phyloP scores from a whole-genome alignment of 2,329 filamentous ascomycete genomes.

The Penicillium sp. region DNA sequence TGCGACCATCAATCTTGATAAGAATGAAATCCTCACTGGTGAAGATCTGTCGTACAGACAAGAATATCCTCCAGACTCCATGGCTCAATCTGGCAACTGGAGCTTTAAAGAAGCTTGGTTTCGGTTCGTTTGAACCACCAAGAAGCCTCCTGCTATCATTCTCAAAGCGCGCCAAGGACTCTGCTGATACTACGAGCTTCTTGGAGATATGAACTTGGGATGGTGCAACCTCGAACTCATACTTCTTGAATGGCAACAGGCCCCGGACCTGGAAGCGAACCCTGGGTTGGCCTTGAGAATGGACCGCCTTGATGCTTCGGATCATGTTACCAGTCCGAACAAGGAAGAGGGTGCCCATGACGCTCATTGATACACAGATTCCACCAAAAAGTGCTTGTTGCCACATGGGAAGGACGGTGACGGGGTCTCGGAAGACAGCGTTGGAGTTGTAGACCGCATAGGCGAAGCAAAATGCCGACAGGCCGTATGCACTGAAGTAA shows the following conservation, averaged over 20 bases:
- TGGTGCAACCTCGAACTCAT: slow-evolving; percentile 35
- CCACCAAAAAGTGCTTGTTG: slow-evolving; percentile 59
- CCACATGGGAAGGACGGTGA: slow-evolving; percentile 57
- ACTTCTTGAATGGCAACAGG: slow-evolving; percentile 41
- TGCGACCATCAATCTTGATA: slow-evolving; percentile 38
- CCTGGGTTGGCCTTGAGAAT: slow-evolving; percentile 30
- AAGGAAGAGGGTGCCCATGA: slow-evolving; percentile 62
- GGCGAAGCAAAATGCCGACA: slow-evolving; percentile 55
- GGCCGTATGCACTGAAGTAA: slow-evolving; percentile 60
- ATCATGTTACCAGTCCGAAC: slow-evolving; percentile 61
- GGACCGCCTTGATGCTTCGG: slow-evolving; percentile 57
- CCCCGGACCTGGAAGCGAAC: slow-evolving; percentile 40
- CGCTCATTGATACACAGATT: slow-evolving; percentile 61
- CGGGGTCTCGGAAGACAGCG: slow-evolving; percentile 51
- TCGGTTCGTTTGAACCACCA: slow-evolving; percentile 12
- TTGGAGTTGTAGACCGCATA: slow-evolving; percentile 57
- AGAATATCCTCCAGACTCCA: slow-evolving; percentile 34
- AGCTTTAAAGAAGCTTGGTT: slow-evolving; percentile 34
- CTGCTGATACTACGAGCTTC: slow-evolving; percentile 33
- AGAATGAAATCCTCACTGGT: slow-evolving; percentile 45
- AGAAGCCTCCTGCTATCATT: slow-evolving; percentile 16
- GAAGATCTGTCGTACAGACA: slow-evolving; percentile 41
- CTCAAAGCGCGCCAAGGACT: slow-evolving; percentile 25
- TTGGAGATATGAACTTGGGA: slow-evolving; percentile 38
- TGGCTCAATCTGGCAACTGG: slow-evolving; percentile 35